Base-by-base conservation (phyloP, 2,329 filamentous ascomycete genomes). In the Aspergillus tamarii region DNA sequence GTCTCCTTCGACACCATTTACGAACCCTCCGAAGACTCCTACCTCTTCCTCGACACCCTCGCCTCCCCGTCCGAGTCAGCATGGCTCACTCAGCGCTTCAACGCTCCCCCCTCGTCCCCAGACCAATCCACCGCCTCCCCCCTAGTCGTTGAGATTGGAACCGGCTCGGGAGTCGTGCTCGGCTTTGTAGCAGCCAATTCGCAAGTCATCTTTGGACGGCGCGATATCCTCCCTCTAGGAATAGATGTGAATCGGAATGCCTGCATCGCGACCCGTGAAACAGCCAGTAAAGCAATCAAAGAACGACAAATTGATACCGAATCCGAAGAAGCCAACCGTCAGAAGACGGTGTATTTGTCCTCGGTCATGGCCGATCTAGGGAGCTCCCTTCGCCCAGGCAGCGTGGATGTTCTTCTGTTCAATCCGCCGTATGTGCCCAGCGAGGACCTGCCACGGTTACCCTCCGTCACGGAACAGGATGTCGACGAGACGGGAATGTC, bases 381-480 rank as follows among this genome's bases (percentile, higher is more conserved):
- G 5, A 78, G 85, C 2, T 81, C 89, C 0, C 80, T 96, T 46
- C 84, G 85, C 9, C 74, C 81, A 0, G 82, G 84, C 2, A 78
- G 80, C 45, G 85, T 96, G 6, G 95, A 99, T 74, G 85, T 99
- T 12, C 84, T 99, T 66, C 85, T 99, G 32, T 99, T 98, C 84
- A 99, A 99, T 75, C 95, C 95, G 59, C 95, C 95, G 0, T 99
- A 99, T 76, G 95, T 99, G 16, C 95, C 95, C 2, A 96, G 94
- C 2, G 85, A 89, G 30, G 86, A 88, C 46, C 80, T 96, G 64
- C 94, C 94, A 1, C 76, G 79, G 28, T 78, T 85, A 41, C 79
- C 84, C 7, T 66, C 66, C 1, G 61, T 67, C 7, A 62, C 64
- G 16, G 66, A 70, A 21, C 65, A 70, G 53, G 60, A 71, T 57